phyloP scores from a whole-genome alignment of 1,284 basidiomycete species.

The Entoloma clypeatum region DNA sequence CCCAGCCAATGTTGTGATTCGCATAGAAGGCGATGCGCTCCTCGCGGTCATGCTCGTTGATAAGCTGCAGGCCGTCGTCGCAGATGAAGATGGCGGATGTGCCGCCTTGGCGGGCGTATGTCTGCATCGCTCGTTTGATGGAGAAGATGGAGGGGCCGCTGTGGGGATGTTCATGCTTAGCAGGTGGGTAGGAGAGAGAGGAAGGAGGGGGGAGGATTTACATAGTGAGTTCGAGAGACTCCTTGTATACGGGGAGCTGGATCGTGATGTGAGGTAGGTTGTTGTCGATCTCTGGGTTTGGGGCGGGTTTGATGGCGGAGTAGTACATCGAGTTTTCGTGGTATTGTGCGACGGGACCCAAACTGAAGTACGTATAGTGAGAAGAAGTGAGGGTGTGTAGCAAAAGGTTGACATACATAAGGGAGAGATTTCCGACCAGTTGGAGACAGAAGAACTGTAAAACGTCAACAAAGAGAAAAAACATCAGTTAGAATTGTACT shows the following conservation, averaged over 20 bases:
- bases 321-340: constrained; percentile 74
- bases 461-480: constrained; percentile 1
- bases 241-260: constrained; percentile 82
- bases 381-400: background rate
- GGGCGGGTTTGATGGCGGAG: constrained; percentile 58
- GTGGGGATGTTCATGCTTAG: constrained; percentile 4
- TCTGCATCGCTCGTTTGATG: constrained; percentile 84
- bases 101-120: constrained; percentile 78
- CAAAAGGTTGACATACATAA: constrained; percentile 34
- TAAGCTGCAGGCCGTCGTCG: constrained; percentile 72
- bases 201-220: constrained; percentile 27
- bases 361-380: constrained; percentile 26
- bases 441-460: constrained; percentile 68
- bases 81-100: constrained; percentile 76
- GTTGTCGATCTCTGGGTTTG: constrained; percentile 62
- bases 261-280: constrained; percentile 76
- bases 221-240: constrained; percentile 64
- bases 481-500: constrained; percentile 18
- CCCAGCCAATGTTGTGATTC: constrained; percentile 80
- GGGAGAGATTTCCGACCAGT: constrained; percentile 61
- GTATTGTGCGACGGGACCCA: constrained; percentile 75
- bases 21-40: constrained; percentile 75
- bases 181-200: background rate
- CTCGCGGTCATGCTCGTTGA: constrained; percentile 58
- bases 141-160: constrained; percentile 78